Conservation (phyloP, 305 asterid genomes). For the Lippia alba region DNA sequence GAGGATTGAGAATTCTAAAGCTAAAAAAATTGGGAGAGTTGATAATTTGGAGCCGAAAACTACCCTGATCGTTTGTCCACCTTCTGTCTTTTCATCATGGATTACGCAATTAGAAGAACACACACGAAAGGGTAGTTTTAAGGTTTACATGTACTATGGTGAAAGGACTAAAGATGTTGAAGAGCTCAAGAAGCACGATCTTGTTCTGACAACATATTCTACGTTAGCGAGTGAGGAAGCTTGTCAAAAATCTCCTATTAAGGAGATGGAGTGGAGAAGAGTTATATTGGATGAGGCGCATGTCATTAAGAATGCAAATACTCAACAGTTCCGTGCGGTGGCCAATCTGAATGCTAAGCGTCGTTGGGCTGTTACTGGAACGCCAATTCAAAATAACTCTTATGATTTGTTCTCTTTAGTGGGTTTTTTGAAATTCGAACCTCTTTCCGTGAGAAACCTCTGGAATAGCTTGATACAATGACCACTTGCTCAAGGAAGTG, state of each 20-base stretch:
- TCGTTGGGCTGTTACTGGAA: slow-evolving; percentile 94
- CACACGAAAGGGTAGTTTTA: slow-evolving; percentile 64
- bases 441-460: slow-evolving; percentile 74
- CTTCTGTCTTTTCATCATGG: slow-evolving; percentile 89
- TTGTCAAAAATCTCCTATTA: slow-evolving; percentile 62
- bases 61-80: slow-evolving; percentile 86
- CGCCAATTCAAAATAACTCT: slow-evolving; percentile 87
- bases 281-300: slow-evolving; percentile 96
- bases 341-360: slow-evolving; percentile 71
- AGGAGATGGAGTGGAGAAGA: slow-evolving; percentile 90
- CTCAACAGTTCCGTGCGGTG: slow-evolving; percentile 84
- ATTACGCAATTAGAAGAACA: slow-evolving; percentile 83
- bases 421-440: slow-evolving; percentile 87
- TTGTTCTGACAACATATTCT: slow-evolving; percentile 86
- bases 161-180: slow-evolving; percentile 74
- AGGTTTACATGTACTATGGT: slow-evolving; percentile 86
- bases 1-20: slow-evolving; percentile 45
- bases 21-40: slow-evolving; percentile 39
- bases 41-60: slow-evolving; percentile 47
- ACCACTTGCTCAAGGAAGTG: slow-evolving; percentile 80
- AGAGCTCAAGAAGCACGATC: slow-evolving; percentile 71
- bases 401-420: slow-evolving; percentile 81
- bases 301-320: slow-evolving; percentile 74
- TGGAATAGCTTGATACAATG: slow-evolving; percentile 86
- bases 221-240: slow-evolving; percentile 70